Conservation (phyloP, 1,139 yeast species). For the Wickerhamiella infanticola region DNA sequence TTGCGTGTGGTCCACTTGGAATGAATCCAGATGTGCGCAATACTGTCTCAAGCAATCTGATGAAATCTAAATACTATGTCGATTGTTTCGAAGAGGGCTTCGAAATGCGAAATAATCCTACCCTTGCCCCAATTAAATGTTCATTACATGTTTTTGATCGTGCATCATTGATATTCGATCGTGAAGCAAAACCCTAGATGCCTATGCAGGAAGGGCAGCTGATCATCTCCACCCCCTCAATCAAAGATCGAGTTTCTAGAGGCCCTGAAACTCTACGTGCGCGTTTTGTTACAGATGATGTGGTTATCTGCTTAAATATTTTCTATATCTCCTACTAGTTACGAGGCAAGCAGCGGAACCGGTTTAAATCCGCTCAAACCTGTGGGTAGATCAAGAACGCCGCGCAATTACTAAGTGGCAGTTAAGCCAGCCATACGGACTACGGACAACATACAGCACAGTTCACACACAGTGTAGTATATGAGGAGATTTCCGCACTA, state of each 20-base stretch:
- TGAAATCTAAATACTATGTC: constrained; percentile 22
- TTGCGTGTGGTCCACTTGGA: constrained; percentile 31
- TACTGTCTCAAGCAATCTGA: constrained; percentile 20
- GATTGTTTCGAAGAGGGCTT: constrained; percentile 32
- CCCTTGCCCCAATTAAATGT: background rate
- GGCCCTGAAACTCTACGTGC: background rate
- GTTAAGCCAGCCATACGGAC: too few species aligned
- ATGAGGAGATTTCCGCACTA: too few species aligned
- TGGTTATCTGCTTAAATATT: background rate
- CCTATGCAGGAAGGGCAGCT: too few species aligned
- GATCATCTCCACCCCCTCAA: background rate
- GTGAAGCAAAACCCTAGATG: too few species aligned
- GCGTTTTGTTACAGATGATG: background rate
- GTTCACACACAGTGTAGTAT: too few species aligned
- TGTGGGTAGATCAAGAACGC: too few species aligned
- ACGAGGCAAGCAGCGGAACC: too few species aligned
- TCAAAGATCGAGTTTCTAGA: background rate
- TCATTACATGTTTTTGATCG: background rate
- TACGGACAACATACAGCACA: too few species aligned
- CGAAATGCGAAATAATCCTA: background rate
- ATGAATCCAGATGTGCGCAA: constrained; percentile 28
- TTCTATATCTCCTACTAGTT: too few species aligned
- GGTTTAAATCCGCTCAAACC: too few species aligned
- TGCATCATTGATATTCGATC: background rate
- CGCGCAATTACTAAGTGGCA: too few species aligned